Evolutionary conservation across 2,329 filamentous ascomycete species (phyloP).

Genomic region (Fusarium abutilonis): DNA sequence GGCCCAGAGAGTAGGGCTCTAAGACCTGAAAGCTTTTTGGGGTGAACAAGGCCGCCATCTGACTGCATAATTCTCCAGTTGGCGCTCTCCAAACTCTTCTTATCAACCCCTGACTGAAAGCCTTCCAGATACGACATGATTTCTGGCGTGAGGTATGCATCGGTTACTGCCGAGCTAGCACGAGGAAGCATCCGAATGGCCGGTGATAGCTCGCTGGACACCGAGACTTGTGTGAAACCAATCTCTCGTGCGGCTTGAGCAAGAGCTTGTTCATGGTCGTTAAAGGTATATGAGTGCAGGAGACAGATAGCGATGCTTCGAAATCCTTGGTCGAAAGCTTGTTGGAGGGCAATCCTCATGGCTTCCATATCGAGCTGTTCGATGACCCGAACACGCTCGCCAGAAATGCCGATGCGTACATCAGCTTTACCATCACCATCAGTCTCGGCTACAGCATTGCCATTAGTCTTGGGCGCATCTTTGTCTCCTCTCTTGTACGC

Average conservation of each 20-base stretch:
- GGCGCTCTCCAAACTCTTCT: constrained; percentile 72
- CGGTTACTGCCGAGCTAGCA: constrained; percentile 54
- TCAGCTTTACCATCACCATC: constrained; percentile 60
- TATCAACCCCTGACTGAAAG: constrained; percentile 80
- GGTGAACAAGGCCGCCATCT: constrained; percentile 78
- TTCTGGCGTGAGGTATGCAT: constrained; percentile 55
- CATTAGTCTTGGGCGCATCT: constrained; percentile 63
- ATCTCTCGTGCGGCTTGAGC: constrained; percentile 80
- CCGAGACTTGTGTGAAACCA: constrained; percentile 77
- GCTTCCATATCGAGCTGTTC: constrained; percentile 64
- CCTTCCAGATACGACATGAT: constrained; percentile 66
- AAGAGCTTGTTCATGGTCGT: constrained; percentile 81
- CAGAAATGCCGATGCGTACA: constrained; percentile 73
- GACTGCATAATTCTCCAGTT: constrained; percentile 96
- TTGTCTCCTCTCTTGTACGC: constrained; percentile 78
- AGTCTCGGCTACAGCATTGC: constrained; percentile 62
- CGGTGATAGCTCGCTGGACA: constrained; percentile 52
- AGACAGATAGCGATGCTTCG: constrained; percentile 86
- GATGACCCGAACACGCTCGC: constrained; percentile 75
- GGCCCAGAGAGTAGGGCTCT: constrained; percentile 88
- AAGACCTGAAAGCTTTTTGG: constrained; percentile 82
- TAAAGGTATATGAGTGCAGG: constrained; percentile 92
- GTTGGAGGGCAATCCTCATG: constrained; percentile 67
- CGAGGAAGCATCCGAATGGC: constrained; percentile 56
- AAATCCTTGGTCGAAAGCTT: constrained; percentile 72